Evolutionary conservation across 306 rosid genomes (phyloP).

Genomic region (Pterocarpus santalinus): DNA sequence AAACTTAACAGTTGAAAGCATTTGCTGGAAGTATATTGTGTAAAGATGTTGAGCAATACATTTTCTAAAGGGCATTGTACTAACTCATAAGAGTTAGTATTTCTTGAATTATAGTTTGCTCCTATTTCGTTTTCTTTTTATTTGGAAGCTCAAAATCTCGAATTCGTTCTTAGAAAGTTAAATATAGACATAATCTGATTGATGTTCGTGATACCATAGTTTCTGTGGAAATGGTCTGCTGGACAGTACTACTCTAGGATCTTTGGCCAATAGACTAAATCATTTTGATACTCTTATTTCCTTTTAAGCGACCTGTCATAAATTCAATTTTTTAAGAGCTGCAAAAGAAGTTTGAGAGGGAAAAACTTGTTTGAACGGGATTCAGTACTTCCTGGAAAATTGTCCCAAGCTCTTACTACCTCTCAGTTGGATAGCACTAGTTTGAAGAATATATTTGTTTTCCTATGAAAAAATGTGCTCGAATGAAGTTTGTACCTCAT

Average conservation of each 20-base stretch:
- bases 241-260: constrained; percentile 4
- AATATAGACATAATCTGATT: background rate
- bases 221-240: background rate
- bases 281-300: background rate
- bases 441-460: background rate
- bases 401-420: background rate
- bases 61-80: constrained; percentile 29
- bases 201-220: background rate
- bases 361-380: background rate
- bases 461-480: background rate
- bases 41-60: constrained; percentile 38
- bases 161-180: constrained; percentile 27
- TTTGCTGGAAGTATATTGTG: constrained; percentile 45
- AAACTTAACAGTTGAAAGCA: constrained; percentile 40
- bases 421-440: background rate
- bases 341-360: background rate
- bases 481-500: background rate
- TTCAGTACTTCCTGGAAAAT: constrained; percentile 6
- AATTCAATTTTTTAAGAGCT: constrained; percentile 1
- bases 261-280: constrained; percentile 4
- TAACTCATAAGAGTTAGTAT: constrained; percentile 44
- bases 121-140: background rate
- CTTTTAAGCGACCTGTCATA: background rate
- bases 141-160: constrained; percentile 18
- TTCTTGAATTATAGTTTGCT: constrained; percentile 31